Percentiles rank a stretch among this genome's conserved stretches.
Conservation (phyloP, 1,284 basidiomycete species). For the Irpex rosettiformis region DNA sequence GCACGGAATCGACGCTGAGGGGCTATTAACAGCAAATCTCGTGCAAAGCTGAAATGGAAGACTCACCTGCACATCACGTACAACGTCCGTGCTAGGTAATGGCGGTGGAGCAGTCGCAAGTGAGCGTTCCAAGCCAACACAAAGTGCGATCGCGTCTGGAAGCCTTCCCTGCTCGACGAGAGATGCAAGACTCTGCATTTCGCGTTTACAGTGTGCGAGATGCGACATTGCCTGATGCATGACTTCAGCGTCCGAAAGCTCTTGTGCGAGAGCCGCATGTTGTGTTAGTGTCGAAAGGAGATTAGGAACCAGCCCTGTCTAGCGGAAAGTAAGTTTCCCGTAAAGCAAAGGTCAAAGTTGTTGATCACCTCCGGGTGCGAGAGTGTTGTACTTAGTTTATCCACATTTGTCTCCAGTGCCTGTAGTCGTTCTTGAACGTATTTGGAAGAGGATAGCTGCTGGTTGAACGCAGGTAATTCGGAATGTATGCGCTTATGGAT, state of each 20-base stretch:
- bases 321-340: not conserved
- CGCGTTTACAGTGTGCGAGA: conserved; percentile 46
- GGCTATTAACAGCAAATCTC: conserved; percentile 8
- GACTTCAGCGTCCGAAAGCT: conserved; percentile 49
- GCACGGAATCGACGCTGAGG: conserved; percentile 51
- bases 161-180: conserved; percentile 55
- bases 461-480: conserved; percentile 59
- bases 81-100: conserved; percentile 46
- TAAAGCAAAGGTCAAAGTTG: not conserved
- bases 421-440: conserved; percentile 60
- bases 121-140: conserved; percentile 38
- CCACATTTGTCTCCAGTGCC: conserved; percentile 49
- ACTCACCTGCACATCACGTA: conserved; percentile 56
- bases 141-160: conserved; percentile 50
- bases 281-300: conserved; percentile 47
- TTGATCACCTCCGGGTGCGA: conserved; percentile 53
- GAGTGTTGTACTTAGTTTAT: conserved; percentile 45
- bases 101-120: conserved; percentile 49
- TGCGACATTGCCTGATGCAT: conserved; percentile 48
- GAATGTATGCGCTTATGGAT: conserved; percentile 67
- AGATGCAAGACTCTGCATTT: conserved; percentile 38
- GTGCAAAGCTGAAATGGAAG: not conserved
- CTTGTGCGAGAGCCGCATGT: conserved; percentile 61
- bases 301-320: conserved; percentile 41
- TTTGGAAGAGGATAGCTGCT: conserved; percentile 57